A percentile compares a stretch with the other conserved stretches of the same genome.
Conservation (phyloP, 73 alveolate species). For the Stentor coeruleus region DNA sequence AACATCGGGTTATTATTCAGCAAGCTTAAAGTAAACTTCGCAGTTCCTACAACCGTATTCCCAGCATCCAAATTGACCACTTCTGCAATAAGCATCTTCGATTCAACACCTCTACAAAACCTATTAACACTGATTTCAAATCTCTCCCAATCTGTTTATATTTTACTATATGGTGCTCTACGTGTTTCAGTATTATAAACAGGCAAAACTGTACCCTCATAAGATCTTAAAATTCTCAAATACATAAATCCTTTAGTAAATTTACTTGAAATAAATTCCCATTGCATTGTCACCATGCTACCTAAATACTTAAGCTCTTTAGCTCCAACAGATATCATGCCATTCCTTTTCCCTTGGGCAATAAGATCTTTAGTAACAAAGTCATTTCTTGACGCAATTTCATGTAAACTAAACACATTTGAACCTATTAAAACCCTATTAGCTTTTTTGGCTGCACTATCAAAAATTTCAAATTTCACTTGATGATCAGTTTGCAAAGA, state of each 20-base stretch:
- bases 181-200: background rate
- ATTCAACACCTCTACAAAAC: background rate
- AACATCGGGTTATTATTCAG: too few species aligned
- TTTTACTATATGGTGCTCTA: background rate
- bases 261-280: background rate
- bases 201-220: background rate
- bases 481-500: background rate
- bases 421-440: background rate
- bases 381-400: background rate
- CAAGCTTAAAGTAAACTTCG: background rate
- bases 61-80: background rate
- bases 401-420: background rate
- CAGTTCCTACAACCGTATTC: background rate
- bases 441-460: background rate
- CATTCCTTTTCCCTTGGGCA: background rate
- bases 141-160: background rate
- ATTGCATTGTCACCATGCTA: background rate
- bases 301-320: background rate
- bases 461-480: background rate
- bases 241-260: background rate
- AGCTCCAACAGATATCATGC: background rate
- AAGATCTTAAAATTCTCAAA: background rate
- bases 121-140: background rate
- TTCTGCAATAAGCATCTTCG: background rate
- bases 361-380: background rate